phyloP scores from a whole-genome alignment of 768 basidiomycete species.

The Basidioascus undulatus region DNA sequence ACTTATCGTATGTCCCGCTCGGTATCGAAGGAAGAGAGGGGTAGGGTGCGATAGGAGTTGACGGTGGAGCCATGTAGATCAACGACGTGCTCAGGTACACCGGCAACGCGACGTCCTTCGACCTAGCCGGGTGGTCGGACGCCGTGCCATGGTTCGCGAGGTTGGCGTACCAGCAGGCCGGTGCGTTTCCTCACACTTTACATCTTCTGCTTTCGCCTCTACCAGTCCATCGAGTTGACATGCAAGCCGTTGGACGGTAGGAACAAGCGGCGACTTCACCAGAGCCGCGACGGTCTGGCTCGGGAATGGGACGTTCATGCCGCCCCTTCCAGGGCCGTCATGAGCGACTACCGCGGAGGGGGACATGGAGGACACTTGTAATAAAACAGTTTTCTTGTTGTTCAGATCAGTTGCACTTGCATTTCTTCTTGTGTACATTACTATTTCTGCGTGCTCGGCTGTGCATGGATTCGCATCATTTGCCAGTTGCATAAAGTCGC shows the following conservation, averaged over 20 bases:
- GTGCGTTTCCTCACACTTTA: slow-evolving; percentile 21
- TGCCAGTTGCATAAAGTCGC: no score
- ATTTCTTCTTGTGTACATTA: no score
- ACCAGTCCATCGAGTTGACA: slow-evolving; percentile 8
- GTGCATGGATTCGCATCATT: no score
- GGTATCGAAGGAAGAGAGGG: not conserved
- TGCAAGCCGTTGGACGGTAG: slow-evolving; percentile 15
- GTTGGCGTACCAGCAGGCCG: slow-evolving; percentile 59
- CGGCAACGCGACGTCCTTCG: slow-evolving; percentile 46
- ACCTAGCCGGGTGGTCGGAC: slow-evolving; percentile 38
- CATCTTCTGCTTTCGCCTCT: slow-evolving; percentile 1
- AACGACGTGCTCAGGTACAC: slow-evolving; percentile 62
- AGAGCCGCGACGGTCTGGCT: slow-evolving; percentile 41
- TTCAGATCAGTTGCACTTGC: no score
- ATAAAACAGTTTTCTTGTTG: no score
- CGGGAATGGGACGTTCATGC: slow-evolving; percentile 60
- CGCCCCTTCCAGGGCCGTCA: slow-evolving; percentile 46
- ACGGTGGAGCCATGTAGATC: not conserved
- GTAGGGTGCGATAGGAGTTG: not conserved
- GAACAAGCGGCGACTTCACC: slow-evolving; percentile 42
- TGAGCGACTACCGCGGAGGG: no score
- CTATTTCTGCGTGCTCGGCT: no score
- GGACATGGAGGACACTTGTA: no score
- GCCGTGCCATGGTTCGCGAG: slow-evolving; percentile 35
- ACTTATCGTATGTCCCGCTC: slow-evolving; percentile 27